These are phyloP conservation scores for Nepenthes alata DNA, from an alignment of 179 eudicot genomes.

Conservation along the genomic window DNA sequence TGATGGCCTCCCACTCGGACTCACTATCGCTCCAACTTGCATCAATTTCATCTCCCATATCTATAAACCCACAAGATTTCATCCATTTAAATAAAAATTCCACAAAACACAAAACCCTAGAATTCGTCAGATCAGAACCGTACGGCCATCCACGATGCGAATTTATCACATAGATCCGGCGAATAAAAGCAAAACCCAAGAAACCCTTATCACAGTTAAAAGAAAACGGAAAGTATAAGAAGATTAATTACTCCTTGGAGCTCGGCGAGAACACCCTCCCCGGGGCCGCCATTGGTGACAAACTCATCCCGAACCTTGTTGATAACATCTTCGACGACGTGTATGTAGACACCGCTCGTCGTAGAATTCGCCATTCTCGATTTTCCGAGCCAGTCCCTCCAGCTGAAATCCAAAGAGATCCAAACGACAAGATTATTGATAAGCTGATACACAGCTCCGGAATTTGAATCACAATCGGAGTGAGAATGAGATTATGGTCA, in stretches of 20 bases:
- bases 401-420: not conserved
- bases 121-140: constrained; percentile 1
- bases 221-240: not conserved
- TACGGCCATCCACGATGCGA: not conserved
- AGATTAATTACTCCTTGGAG: constrained; percentile 20
- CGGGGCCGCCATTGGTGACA: constrained; percentile 57
- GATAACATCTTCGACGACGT: constrained; percentile 83
- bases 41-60: constrained; percentile 89
- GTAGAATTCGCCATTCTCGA: constrained; percentile 43
- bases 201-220: not conserved
- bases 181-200: not conserved
- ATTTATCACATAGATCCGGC: not conserved
- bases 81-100: constrained; percentile 8
- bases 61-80: constrained; percentile 19
- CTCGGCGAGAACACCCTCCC: constrained; percentile 57
- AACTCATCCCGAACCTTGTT: constrained; percentile 87
- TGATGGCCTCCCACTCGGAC: constrained; percentile 57
- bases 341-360: constrained; percentile 65
- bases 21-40: constrained; percentile 70
- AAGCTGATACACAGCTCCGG: not conserved
- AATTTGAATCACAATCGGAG: not conserved
- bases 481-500: not conserved
- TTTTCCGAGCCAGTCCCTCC: not conserved
- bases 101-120: constrained; percentile 9
- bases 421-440: not conserved